A percentile compares a stretch with the other conserved stretches of the same genome.
Conservation (phyloP, 257 asterid genomes). For the Echium plantagineum region DNA sequence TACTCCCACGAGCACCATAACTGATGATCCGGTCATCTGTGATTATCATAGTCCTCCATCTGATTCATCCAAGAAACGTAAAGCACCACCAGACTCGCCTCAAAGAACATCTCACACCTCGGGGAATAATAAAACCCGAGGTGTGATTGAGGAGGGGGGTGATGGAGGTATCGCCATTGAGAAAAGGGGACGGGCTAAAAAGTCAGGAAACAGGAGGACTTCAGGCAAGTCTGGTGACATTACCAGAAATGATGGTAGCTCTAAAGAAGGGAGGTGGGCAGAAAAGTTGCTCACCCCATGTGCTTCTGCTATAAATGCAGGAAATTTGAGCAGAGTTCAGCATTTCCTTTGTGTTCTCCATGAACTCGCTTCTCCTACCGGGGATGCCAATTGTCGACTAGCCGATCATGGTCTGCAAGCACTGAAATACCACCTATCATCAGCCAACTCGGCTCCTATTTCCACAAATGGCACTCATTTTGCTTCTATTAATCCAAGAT, state of each 20-base stretch:
- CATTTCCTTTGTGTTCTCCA: constrained; percentile 64
- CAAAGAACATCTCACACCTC: constrained; percentile 11
- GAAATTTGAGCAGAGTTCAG: constrained; percentile 54
- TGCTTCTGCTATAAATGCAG: constrained; percentile 58
- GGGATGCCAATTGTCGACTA: constrained; percentile 73
- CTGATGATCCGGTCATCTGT: constrained; percentile 18
- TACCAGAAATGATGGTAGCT: not conserved
- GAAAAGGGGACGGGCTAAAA: constrained; percentile 17
- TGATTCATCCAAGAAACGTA: constrained; percentile 46
- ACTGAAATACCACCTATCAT: constrained; percentile 45
- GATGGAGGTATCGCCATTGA: constrained; percentile 9
- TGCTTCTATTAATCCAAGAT: constrained; percentile 41
- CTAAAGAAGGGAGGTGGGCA: constrained; percentile 83
- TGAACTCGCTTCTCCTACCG: constrained; percentile 51
- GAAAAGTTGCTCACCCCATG: constrained; percentile 37
- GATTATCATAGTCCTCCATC: constrained; percentile 17
- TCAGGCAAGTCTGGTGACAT: not conserved
- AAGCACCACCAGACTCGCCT: constrained; percentile 22
- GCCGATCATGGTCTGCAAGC: constrained; percentile 72
- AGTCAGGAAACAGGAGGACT: constrained; percentile 27
- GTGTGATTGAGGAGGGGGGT: constrained; percentile 8
- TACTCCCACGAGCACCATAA: constrained; percentile 16
- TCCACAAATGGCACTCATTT: constrained; percentile 22
- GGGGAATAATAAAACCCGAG: constrained; percentile 19
- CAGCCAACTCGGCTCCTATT: constrained; percentile 17